Conservation (phyloP, 257 asterid species). For the Solanum peruvianum region DNA sequence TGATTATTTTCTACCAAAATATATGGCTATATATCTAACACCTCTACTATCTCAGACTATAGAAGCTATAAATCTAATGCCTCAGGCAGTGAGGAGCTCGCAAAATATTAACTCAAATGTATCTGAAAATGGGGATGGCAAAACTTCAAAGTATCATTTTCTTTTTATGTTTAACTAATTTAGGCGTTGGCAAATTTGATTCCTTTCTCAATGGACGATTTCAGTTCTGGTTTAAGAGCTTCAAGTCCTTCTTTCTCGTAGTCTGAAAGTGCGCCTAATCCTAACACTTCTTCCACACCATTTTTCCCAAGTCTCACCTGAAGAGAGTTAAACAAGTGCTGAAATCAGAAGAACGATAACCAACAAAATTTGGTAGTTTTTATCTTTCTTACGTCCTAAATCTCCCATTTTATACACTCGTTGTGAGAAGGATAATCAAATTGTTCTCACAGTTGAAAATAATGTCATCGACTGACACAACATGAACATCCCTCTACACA, state of each 20-base stretch:
- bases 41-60: not conserved
- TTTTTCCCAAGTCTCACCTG: slow-evolving; percentile 86
- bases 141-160: not conserved
- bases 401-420: not conserved
- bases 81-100: not conserved
- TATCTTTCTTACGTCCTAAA: too few relatives aligned
- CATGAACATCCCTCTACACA: not conserved
- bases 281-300: slow-evolving; percentile 71
- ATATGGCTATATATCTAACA: not conserved
- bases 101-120: not conserved
- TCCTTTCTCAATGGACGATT: slow-evolving; percentile 73
- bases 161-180: slow-evolving; percentile 11
- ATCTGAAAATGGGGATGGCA: slow-evolving; percentile 9
- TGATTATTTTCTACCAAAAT: not conserved
- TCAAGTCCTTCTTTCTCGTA: slow-evolving; percentile 69
- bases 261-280: slow-evolving; percentile 53
- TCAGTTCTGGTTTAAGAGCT: slow-evolving; percentile 56
- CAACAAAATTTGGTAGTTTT: not conserved
- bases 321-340: not conserved
- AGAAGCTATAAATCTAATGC: not conserved
- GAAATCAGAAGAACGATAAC: not conserved
- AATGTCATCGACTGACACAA: not conserved
- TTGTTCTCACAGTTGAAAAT: not conserved
- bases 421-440: not conserved
- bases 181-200: slow-evolving; percentile 37